Conservation (phyloP, 2,329 filamentous ascomycete species). For the Xylaria sp. region DNA sequence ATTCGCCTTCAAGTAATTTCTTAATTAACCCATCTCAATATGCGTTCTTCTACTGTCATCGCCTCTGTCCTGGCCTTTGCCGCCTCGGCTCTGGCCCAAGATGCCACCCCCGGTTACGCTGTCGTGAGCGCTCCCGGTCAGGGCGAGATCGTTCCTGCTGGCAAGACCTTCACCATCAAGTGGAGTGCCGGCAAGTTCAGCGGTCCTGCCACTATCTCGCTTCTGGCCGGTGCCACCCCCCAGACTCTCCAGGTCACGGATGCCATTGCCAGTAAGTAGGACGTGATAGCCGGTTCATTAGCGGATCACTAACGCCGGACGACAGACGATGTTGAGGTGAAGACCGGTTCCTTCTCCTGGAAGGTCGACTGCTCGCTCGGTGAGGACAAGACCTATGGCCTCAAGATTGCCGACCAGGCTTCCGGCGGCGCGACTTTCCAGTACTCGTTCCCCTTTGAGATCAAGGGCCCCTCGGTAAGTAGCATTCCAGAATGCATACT, state of each 20-base stretch:
- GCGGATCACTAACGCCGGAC: conserved; percentile 34
- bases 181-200: conserved; percentile 60
- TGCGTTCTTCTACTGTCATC: conserved; percentile 63
- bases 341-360: conserved; percentile 62
- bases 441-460: conserved; percentile 72
- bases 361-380: conserved; percentile 59
- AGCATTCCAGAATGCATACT: not conserved
- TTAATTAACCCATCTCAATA: conserved; percentile 54
- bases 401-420: conserved; percentile 63
- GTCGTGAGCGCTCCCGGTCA: conserved; percentile 60
- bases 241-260: conserved; percentile 55
- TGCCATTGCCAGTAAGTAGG: conserved; percentile 63
- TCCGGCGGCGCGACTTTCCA: conserved; percentile 62
- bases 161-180: conserved; percentile 60
- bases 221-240: conserved; percentile 64
- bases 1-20: conserved; percentile 10
- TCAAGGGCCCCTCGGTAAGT: conserved; percentile 51
- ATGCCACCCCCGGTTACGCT: conserved; percentile 62
- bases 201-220: conserved; percentile 61
- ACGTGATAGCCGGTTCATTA: not conserved
- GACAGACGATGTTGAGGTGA: conserved; percentile 61
- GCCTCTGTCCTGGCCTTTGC: conserved; percentile 64
- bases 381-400: conserved; percentile 63
- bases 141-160: conserved; percentile 59
- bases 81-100: conserved; percentile 64